Evolutionary conservation across 1,284 basidiomycete species (phyloP), one percentile per base, ranked within the genome.

Genomic region (Fomitopsis schrenkii): DNA sequence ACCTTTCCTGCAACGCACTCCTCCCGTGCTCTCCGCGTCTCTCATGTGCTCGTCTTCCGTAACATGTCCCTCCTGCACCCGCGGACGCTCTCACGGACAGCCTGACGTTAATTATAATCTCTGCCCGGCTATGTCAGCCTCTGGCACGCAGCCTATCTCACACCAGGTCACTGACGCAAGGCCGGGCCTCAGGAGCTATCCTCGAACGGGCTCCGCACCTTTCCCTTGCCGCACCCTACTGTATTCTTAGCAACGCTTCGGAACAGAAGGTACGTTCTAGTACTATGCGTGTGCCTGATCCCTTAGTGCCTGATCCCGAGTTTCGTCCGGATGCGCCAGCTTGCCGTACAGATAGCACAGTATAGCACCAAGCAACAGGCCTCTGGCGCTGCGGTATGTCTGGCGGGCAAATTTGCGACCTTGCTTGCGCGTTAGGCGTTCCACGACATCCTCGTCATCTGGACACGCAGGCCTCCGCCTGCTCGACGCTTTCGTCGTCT

Each of bases 71-170:
- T 45, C 26, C 26, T 14, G 45, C 22, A 19, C 19, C 19, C 26
- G 5, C 38, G 12, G 12, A 40, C 12, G 17, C 44, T 54, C 52
- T 36, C 35, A 36, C 52, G 36, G 33, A 35, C 52, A 6, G 35
- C 19, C 15, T 54, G 52, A 36, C 36, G 52, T 54, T 54, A 54
- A 54, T 54, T 54, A 54, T 54, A 54, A 17, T 22, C 52, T 53
- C 36, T 38, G 52, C 35, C 52, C 33, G 15, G 17, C 17, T 33
- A 15, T 54, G 52, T 54, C 52, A 36, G 52, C 30, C 26, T n/a
- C 26, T 33, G 48, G 28, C 48, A 33, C 30, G 42, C 42, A 45
- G 6, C 12, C 17, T 5, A 45, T 48, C 52, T 30, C 52, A 53
- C 52, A 38, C 52, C n/a, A 38, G 14, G n/a, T 19, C 19, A 33